Evolutionary conservation across 202 grass and related monocot genomes (phyloP).

Genomic region (Digitaria exilis): DNA sequence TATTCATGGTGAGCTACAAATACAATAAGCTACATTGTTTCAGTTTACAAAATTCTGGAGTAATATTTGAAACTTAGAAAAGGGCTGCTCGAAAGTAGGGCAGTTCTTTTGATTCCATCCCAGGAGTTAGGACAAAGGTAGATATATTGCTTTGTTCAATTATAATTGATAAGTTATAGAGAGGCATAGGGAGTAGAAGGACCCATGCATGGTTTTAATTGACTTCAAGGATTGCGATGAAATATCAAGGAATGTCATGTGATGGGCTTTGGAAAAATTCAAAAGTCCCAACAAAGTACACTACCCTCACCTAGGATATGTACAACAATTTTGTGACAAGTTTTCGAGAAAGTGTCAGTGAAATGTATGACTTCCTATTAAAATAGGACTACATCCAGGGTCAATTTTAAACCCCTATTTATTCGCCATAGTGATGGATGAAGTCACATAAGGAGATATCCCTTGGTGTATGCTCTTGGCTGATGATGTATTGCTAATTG

Average conservation of each 20-base stretch:
- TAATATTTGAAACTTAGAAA: background rate
- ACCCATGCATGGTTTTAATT: background rate
- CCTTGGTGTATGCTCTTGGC: too few species aligned
- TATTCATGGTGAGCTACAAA: constrained; percentile 46
- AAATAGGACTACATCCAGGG: too few species aligned
- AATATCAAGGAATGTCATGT: background rate
- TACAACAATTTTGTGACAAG: background rate
- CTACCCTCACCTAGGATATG: background rate
- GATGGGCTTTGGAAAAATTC: background rate
- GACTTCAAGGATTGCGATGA: background rate
- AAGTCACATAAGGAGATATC: too few species aligned
- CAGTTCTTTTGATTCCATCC: background rate
- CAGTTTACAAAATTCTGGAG: background rate
- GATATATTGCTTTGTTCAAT: background rate
- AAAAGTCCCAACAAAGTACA: background rate
- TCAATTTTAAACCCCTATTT: too few species aligned
- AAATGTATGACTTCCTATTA: too few species aligned
- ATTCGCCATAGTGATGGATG: too few species aligned
- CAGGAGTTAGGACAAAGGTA: background rate
- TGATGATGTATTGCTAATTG: too few species aligned
- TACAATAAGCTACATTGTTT: constrained; percentile 16
- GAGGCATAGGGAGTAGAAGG: background rate
- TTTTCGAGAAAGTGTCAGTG: background rate
- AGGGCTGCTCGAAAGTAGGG: background rate
- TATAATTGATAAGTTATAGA: background rate